Percentiles rank a stretch among this genome's conserved stretches.
Conservation (phyloP, 768 basidiomycete genomes). For the Holtermanniella nyarrowii region DNA sequence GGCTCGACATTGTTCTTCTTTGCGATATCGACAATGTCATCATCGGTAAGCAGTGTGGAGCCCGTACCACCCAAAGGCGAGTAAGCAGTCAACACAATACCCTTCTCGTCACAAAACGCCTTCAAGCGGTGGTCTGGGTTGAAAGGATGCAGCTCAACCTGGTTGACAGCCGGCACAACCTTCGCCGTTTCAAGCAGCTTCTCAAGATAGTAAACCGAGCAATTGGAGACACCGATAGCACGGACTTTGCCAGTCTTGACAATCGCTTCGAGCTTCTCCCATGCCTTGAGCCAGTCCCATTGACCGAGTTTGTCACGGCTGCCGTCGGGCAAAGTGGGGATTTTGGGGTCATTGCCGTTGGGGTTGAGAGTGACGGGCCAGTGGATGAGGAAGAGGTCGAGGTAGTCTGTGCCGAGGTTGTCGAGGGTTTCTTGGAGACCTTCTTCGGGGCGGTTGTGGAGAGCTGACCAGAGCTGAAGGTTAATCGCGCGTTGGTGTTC, state of each 20-base stretch:
- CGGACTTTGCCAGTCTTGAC: conserved; percentile 43
- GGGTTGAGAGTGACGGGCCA: conserved; percentile 5
- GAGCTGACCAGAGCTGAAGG: conserved; percentile 40
- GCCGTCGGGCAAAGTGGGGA: conserved; percentile 41
- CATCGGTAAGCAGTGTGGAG: conserved; percentile 31
- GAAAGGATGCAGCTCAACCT: conserved; percentile 61
- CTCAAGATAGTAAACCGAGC: conserved; percentile 57
- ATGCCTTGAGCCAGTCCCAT: conserved; percentile 67
- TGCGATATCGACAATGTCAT: conserved; percentile 24
- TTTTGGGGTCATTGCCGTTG: conserved; percentile 7
- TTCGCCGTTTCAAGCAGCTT: conserved; percentile 58
- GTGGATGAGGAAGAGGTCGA: conserved; percentile 59
- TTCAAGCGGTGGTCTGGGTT: conserved; percentile 54
- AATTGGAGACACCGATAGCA: conserved; percentile 61
- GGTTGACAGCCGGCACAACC: conserved; percentile 56
- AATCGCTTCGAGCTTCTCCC: conserved; percentile 65
- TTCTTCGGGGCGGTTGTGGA: conserved; percentile 52
- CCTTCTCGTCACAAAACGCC: conserved; percentile 49
- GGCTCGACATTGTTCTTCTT: conserved; percentile 29
- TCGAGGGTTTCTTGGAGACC: conserved; percentile 62
- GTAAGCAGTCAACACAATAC: conserved; percentile 59
- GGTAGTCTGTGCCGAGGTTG: conserved; percentile 60
- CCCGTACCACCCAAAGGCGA: conserved; percentile 46
- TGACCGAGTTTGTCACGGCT: conserved; percentile 54
- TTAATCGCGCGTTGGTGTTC: background rate